Percentiles rank a stretch among this genome's conserved stretches.
phyloP scores from a whole-genome alignment of 2,329 filamentous ascomycete genomes.

The Clonostachys chloroleuca region DNA sequence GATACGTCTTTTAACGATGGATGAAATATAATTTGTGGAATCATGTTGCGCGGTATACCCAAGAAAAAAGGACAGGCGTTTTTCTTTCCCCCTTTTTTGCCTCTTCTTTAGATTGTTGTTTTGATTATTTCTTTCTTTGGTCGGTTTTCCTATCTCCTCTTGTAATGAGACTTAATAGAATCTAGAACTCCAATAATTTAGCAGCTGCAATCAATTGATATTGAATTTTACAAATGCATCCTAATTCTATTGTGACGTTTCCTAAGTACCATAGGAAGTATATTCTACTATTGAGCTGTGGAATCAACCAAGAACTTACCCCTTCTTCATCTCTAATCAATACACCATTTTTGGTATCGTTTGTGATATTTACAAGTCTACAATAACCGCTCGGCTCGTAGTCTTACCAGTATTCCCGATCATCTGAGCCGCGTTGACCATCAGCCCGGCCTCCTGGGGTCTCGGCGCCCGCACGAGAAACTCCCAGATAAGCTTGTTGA shows the following conservation, averaged over 20 bases:
- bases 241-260: too few species aligned
- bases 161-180: neutral
- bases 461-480: slow-evolving; percentile 51
- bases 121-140: neutral
- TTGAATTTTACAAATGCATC: neutral
- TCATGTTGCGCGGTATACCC: too few species aligned
- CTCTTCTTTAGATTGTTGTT: neutral
- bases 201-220: neutral
- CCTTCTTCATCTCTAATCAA: too few species aligned
- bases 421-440: slow-evolving; percentile 56
- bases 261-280: too few species aligned
- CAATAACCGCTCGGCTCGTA: slow-evolving; percentile 29
- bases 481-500: slow-evolving; percentile 46
- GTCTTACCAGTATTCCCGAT: slow-evolving; percentile 45
- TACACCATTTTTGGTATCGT: too few species aligned
- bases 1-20: too few species aligned
- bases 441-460: slow-evolving; percentile 40
- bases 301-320: neutral
- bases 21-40: too few species aligned
- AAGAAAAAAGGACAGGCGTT: too few species aligned
- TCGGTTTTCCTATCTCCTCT: neutral
- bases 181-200: neutral
- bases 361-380: slow-evolving; percentile 12
- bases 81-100: neutral
- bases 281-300: neutral